phyloP scores from a whole-genome alignment of 306 rosid genomes.

The Trichosanthes cucumerina region DNA sequence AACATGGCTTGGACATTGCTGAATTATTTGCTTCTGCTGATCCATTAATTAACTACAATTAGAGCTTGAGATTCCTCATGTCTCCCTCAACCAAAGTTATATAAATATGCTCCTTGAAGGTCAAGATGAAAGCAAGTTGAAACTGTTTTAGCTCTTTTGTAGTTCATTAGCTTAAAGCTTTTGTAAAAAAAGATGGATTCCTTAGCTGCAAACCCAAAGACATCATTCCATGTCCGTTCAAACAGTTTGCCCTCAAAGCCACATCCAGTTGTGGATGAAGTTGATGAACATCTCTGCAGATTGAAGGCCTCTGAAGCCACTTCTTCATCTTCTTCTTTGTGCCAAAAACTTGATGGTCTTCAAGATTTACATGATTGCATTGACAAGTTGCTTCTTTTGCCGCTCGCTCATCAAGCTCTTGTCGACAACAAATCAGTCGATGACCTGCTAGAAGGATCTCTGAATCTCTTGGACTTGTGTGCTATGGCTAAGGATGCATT shows the following conservation, averaged over 20 bases:
- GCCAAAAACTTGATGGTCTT: constrained; percentile 15
- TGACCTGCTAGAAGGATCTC: constrained; percentile 15
- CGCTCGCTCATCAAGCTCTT: constrained; percentile 11
- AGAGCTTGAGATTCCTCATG: constrained; percentile 6
- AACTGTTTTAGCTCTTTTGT: background rate
- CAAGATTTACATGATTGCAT: constrained; percentile 17
- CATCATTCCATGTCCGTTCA: constrained; percentile 10
- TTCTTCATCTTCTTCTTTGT: constrained; percentile 13
- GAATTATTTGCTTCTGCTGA: background rate
- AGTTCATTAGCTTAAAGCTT: background rate
- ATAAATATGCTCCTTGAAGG: background rate
- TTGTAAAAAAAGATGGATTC: constrained; percentile 10
- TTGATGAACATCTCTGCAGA: constrained; percentile 20
- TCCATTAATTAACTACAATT: background rate
- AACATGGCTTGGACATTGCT: constrained; percentile 12
- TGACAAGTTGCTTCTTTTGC: constrained; percentile 17
- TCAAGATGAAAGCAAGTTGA: background rate
- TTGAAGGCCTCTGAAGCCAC: background rate
- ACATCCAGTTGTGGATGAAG: constrained; percentile 12
- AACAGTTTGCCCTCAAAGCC: constrained; percentile 24
- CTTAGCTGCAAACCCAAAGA: background rate
- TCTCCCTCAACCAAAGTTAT: background rate
- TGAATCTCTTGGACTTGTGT: constrained; percentile 18
- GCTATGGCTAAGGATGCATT: constrained; percentile 12
- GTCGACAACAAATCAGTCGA: background rate